These are phyloP conservation scores for Skeletonema tropicum DNA, from an alignment of 108 stramenopile genomes.

Conservation along the genomic window DNA sequence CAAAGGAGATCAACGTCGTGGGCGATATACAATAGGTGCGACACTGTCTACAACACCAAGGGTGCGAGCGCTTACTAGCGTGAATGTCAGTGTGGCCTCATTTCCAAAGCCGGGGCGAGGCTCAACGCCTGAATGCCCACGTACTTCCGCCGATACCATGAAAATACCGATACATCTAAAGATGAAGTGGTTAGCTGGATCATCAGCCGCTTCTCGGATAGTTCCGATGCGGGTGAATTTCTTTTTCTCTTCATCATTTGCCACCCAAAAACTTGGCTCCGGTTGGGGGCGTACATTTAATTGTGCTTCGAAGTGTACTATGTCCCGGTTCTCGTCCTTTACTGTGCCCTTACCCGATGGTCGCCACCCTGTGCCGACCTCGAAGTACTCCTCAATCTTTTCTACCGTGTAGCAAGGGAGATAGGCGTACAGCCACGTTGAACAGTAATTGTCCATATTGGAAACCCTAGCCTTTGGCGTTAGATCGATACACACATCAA, in stretches of 20 bases:
- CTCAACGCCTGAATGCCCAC: neutral
- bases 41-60: neutral
- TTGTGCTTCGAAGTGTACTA: neutral
- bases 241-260: neutral
- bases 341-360: neutral
- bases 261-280: neutral
- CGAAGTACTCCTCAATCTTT: neutral
- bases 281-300: neutral
- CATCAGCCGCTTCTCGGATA: neutral
- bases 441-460: neutral
- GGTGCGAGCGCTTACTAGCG: neutral
- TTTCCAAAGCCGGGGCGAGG: neutral
- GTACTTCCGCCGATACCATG: neutral
- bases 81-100: neutral
- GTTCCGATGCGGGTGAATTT: neutral
- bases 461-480: neutral
- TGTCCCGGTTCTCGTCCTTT: neutral
- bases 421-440: slow-evolving; percentile 2
- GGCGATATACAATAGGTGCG: neutral
- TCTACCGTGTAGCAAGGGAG: neutral
- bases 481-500: neutral
- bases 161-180: slow-evolving; percentile 4
- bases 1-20: neutral
- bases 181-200: neutral
- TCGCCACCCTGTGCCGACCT: neutral